phyloP scores from a whole-genome alignment of 306 rosid species.

The Psophocarpus tetragonolobus region DNA sequence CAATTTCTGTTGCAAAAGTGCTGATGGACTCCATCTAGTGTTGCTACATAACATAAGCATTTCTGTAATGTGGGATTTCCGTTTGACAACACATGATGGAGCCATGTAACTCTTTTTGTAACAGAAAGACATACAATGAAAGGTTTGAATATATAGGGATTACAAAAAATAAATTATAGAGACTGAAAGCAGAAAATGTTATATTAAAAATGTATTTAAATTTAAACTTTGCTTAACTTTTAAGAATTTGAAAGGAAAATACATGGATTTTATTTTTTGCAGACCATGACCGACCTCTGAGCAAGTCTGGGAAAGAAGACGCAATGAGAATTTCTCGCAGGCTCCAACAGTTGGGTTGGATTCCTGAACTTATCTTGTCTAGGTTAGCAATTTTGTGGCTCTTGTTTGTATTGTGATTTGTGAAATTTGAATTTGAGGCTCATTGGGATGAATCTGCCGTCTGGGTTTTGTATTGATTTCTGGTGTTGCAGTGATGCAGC shows the following conservation, averaged over 20 bases:
- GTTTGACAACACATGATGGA: neutral
- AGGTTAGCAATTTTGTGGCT: constrained; percentile 56
- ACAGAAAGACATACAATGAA: neutral
- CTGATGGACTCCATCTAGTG: neutral
- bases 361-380: constrained; percentile 86
- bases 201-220: neutral
- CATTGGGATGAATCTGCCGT: neutral
- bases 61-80: neutral
- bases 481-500: constrained; percentile 68
- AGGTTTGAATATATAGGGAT: neutral
- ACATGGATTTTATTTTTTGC: neutral
- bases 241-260: constrained; percentile 10
- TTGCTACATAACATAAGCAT: neutral
- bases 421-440: constrained; percentile 3
- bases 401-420: neutral
- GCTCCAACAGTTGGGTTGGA: constrained; percentile 86
- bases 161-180: neutral
- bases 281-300: constrained; percentile 97
- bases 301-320: constrained; percentile 75
- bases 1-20: neutral
- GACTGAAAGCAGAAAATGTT: neutral
- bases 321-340: constrained; percentile 68
- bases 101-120: neutral
- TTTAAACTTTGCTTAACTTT: no score
- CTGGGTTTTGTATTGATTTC: constrained; percentile 27